Evolutionary conservation across 495 filamentous ascomycete species (phyloP).

Genomic region (Platismatia glauca): DNA sequence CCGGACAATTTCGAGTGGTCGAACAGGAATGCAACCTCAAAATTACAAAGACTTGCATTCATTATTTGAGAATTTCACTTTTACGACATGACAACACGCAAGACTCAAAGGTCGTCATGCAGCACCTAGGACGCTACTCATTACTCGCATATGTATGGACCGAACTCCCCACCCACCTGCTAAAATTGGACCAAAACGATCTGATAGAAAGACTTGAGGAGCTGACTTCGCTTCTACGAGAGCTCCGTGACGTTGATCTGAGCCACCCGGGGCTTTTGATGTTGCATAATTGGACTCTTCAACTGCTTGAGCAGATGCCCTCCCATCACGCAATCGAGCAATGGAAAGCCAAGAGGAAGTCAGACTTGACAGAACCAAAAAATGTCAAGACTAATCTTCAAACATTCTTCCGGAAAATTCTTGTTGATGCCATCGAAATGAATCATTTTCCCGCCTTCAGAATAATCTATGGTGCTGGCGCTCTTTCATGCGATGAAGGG

Average conservation of each 20-base stretch:
- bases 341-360: not conserved
- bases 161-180: conserved; percentile 4
- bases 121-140: conserved; percentile 2
- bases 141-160: conserved; percentile 4
- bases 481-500: not conserved
- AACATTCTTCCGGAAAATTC: conserved; percentile 3
- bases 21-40: conserved; percentile 5
- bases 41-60: conserved; percentile 6
- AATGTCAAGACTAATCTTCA: not conserved
- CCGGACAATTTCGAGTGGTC: conserved; percentile 6
- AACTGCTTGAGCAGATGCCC: not conserved
- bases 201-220: conserved; percentile 4
- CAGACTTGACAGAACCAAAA: not conserved
- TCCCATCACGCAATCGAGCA: not conserved
- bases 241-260: not conserved
- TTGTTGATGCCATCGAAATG: conserved; percentile 2
- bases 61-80: conserved; percentile 3
- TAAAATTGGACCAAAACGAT: conserved; percentile 4
- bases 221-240: conserved; percentile 4
- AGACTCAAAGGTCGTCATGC: not conserved
- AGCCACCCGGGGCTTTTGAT: not conserved
- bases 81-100: not conserved
- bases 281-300: not conserved
- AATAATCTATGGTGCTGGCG: not conserved
- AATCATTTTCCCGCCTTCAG: not conserved